Base-by-base conservation (phyloP, 129 eudicot genomes). In the Logfia minima region DNA sequence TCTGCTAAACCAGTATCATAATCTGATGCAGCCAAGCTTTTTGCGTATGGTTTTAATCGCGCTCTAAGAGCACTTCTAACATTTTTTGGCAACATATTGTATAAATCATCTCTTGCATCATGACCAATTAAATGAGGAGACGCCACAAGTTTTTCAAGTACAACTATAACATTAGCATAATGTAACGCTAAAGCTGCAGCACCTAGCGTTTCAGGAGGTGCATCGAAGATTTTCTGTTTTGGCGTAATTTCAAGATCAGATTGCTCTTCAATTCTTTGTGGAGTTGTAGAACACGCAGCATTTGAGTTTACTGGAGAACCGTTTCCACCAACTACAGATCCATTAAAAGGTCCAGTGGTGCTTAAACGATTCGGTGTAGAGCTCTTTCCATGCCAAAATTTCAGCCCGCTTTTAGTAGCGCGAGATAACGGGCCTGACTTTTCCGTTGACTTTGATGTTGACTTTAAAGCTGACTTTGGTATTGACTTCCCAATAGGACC, bases 111-210 rank as follows among this genome's bases (percentile, higher is more conserved):
- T 72, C 97, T 85, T 4, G 92, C 97, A 77, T 92, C 97, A n/a
- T 80, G 83, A 34, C 97, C 96, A 58, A 92, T 89, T 83, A 89
- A 81, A 39, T 92, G 97, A 26, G 97, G 97, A 13, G 97, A 85
- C 2, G 88, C 86, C 53, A 77, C 92, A 31, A 92, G 82, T 81
- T 87, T 89, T 81, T 92, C 96, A 7, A 89, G 91, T 11, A 92
- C 87, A 22, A 88, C 83, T 28, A 92, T 84, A 17, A 92, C 83
- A 81, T 92, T 92, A 5, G 97, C 92, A 60, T 92, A 92, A 81
- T 92, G 97, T 28, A 89, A 68, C 14, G 96, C 89, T 70, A 92
- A 80, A 4, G 92, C 96, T 6, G 97, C 88, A 4, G 92, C 92
- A 48, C 97, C 94, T 8, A 91, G 92, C 9, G 94, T 86, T 14